These are phyloP conservation scores for Trametes pubescens DNA, from an alignment of 1,284 basidiomycete genomes.

Conservation along the genomic window DNA sequence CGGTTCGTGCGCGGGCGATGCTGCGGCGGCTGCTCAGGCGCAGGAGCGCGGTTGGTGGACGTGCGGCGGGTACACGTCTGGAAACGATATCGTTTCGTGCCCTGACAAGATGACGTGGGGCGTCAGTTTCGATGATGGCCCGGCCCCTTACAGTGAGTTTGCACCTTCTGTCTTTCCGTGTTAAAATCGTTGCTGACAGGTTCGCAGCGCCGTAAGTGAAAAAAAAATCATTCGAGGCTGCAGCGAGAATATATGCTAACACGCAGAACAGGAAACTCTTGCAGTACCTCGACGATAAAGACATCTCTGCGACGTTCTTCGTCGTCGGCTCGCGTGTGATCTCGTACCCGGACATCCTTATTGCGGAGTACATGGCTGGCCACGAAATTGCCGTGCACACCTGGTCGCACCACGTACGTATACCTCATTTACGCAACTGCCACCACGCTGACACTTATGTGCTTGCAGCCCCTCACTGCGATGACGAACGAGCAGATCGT, in stretches of 20 bases:
- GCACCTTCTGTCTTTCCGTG: constrained; percentile 28
- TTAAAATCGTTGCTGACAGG: constrained; percentile 13
- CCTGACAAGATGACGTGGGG: constrained; percentile 86
- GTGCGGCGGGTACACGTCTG: constrained; percentile 83
- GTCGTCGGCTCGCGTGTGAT: constrained; percentile 91
- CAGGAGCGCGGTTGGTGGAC: constrained; percentile 83
- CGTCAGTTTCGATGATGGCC: constrained; percentile 87
- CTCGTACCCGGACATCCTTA: constrained; percentile 78
- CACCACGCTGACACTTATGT: not conserved
- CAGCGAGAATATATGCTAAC: not conserved
- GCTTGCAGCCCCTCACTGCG: constrained; percentile 72
- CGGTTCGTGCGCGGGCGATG: constrained; percentile 72
- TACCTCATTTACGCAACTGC: not conserved
- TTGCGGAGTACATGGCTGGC: constrained; percentile 87
- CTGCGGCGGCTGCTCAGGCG: constrained; percentile 65
- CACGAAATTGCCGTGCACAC: constrained; percentile 85
- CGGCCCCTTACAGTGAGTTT: constrained; percentile 80
- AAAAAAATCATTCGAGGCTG: not conserved
- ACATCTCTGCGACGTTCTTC: constrained; percentile 89
- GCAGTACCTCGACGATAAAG: constrained; percentile 70
- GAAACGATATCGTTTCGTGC: constrained; percentile 75
- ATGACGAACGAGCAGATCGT: constrained; percentile 90
- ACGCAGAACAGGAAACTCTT: constrained; percentile 61
- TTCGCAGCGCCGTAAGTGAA: constrained; percentile 54
- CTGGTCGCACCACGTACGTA: constrained; percentile 73